phyloP scores from a whole-genome alignment of 202 grass and related monocot genomes.

The Zoysia matrella region DNA sequence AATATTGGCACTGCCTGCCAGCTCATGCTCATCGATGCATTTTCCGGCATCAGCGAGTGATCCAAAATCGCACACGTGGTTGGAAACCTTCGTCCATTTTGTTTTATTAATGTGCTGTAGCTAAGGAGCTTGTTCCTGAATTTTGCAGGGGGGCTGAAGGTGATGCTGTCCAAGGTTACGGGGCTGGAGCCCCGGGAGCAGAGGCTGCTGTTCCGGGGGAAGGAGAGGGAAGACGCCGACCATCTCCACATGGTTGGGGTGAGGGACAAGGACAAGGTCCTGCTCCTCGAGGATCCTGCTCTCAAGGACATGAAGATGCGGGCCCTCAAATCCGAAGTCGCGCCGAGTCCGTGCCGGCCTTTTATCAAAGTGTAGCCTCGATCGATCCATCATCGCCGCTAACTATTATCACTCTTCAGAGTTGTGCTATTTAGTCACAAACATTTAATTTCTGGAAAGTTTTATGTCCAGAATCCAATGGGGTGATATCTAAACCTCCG shows the following conservation, averaged over 20 bases:
- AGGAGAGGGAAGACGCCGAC: constrained; percentile 82
- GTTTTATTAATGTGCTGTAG: no score
- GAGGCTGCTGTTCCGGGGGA: constrained; percentile 88
- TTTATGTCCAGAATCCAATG: constrained; percentile 41
- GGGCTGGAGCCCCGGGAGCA: constrained; percentile 83
- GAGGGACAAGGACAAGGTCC: constrained; percentile 81
- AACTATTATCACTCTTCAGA: constrained; percentile 9
- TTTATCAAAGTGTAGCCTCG: constrained; percentile 18
- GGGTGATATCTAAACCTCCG: constrained; percentile 26
- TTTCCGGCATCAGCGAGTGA: no score
- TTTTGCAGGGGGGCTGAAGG: constrained; percentile 79
- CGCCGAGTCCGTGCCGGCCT: constrained; percentile 28
- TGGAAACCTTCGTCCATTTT: no score
- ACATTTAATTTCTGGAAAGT: constrained; percentile 39
- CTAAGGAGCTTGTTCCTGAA: background rate
- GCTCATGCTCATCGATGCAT: no score
- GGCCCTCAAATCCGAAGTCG: constrained; percentile 21
- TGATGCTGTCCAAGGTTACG: constrained; percentile 66
- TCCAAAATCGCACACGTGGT: no score
- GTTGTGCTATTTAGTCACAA: background rate
- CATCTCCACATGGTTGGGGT: constrained; percentile 98
- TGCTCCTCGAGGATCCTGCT: constrained; percentile 86
- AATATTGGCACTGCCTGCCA: no score
- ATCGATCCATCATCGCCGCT: background rate
- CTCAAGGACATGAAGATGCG: constrained; percentile 82